phyloP scores from a whole-genome alignment of 176 grass and related monocot species.

The Puccinellia tenuiflora region DNA sequence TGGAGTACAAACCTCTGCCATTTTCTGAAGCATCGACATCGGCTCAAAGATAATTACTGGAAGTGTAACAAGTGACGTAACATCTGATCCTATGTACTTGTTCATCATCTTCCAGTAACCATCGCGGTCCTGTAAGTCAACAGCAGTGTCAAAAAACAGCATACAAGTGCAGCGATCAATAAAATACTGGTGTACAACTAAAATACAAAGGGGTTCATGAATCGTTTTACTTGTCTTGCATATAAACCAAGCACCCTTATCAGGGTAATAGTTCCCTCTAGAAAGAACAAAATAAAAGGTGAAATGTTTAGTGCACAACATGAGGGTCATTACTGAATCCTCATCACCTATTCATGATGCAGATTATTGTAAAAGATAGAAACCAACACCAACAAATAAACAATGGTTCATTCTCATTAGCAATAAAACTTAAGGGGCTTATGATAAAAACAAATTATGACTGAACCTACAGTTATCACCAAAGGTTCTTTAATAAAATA shows the following conservation, averaged over 20 bases:
- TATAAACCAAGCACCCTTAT: background rate
- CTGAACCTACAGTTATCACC: background rate
- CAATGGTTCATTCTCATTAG: background rate
- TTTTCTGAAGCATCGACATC: constrained; percentile 94
- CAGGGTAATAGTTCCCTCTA: background rate
- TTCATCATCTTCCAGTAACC: constrained; percentile 99
- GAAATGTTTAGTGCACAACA: background rate
- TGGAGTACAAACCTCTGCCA: constrained; percentile 72
- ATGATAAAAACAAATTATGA: background rate
- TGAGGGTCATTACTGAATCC: background rate
- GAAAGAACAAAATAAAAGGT: background rate
- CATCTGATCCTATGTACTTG: constrained; percentile 96
- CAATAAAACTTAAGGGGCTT: background rate
- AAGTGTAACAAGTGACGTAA: constrained; percentile 97
- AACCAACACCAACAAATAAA: background rate
- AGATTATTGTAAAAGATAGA: background rate
- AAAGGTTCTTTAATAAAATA: background rate
- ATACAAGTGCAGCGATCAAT: background rate
- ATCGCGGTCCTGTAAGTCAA: constrained; percentile 80
- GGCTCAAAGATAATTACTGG: constrained; percentile 98
- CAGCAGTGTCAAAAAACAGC: constrained; percentile 10
- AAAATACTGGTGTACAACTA: background rate
- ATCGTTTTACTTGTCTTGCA: background rate
- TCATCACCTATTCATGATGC: background rate
- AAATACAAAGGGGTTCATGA: background rate